Percentiles rank a stretch among this genome's conserved stretches.
These are phyloP conservation scores for Fermentozyma sake DNA, from an alignment of 1,139 yeast species.

Conservation along the genomic window DNA sequence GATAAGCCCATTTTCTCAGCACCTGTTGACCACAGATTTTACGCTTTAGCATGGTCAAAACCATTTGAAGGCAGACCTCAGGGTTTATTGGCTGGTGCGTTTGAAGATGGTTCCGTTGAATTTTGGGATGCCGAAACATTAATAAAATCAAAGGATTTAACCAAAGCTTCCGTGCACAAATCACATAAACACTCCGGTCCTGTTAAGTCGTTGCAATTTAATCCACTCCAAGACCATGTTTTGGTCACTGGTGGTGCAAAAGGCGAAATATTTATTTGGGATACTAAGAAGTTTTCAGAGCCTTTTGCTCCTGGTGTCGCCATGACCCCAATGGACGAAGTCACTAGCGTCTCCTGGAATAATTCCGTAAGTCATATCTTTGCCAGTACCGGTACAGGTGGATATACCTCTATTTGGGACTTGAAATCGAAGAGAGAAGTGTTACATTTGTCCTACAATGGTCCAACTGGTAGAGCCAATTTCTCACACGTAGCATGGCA, in stretches of 20 bases:
- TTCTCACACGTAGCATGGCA: slow-evolving; percentile 82
- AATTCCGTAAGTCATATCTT: slow-evolving; percentile 78
- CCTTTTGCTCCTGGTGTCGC: slow-evolving; percentile 77
- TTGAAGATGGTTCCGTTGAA: slow-evolving; percentile 77
- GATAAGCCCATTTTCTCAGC: slow-evolving; percentile 47
- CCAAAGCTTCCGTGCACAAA: slow-evolving; percentile 41
- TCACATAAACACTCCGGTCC: slow-evolving; percentile 65
- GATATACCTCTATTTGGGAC: slow-evolving; percentile 93
- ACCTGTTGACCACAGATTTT: slow-evolving; percentile 60
- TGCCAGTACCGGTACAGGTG: slow-evolving; percentile 82
- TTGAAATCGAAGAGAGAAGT: slow-evolving; percentile 84
- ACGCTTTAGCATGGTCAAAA: slow-evolving; percentile 83
- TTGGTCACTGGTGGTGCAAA: slow-evolving; percentile 84
- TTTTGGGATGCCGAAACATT: slow-evolving; percentile 63
- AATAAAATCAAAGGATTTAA: slow-evolving; percentile 33
- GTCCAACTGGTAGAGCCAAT: slow-evolving; percentile 52
- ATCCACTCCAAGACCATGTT: slow-evolving; percentile 65
- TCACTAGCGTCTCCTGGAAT: slow-evolving; percentile 87
- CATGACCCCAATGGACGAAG: slow-evolving; percentile 77
- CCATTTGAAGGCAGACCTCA: slow-evolving; percentile 50
- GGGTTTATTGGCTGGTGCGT: slow-evolving; percentile 81
- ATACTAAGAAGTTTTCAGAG: slow-evolving; percentile 55
- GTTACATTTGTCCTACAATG: slow-evolving; percentile 67
- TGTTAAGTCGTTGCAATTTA: slow-evolving; percentile 73
- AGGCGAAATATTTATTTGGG: slow-evolving; percentile 91